phyloP scores from a whole-genome alignment of 2,329 filamentous ascomycete species.

The Colletotrichum sojae region DNA sequence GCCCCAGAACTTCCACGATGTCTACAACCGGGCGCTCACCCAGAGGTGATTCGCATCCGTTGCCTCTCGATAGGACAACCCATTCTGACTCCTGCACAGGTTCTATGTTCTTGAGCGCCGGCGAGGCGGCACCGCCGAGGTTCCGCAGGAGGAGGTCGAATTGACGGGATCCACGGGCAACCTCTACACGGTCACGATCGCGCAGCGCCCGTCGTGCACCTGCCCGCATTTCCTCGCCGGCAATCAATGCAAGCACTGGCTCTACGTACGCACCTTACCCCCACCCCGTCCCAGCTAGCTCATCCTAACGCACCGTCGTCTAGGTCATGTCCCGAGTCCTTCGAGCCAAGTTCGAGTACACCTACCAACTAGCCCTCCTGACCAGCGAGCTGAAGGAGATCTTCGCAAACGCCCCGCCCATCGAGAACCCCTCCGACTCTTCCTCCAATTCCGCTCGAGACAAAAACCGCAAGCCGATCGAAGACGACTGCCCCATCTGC shows the following conservation, averaged over 20 bases:
- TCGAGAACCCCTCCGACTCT: slow-evolving; percentile 52
- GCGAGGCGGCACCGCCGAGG: slow-evolving; percentile 51
- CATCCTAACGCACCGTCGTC: background rate
- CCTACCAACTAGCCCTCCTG: slow-evolving; percentile 75
- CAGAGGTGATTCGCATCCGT: slow-evolving; percentile 50
- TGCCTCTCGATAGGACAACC: slow-evolving; percentile 8
- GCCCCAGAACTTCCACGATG: slow-evolving; percentile 52
- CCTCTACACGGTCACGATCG: slow-evolving; percentile 71
- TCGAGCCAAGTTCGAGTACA: slow-evolving; percentile 66
- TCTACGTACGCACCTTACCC: slow-evolving; percentile 62
- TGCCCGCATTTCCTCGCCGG: slow-evolving; percentile 69
- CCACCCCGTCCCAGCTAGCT: background rate
- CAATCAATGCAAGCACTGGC: slow-evolving; percentile 75
- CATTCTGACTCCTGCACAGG: slow-evolving; percentile 31
- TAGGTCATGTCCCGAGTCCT: slow-evolving; percentile 72
- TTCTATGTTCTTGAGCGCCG: slow-evolving; percentile 63
- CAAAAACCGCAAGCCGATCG: slow-evolving; percentile 62
- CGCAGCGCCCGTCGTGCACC: slow-evolving; percentile 65
- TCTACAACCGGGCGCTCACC: slow-evolving; percentile 56
- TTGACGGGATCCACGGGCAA: slow-evolving; percentile 77
- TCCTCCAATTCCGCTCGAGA: slow-evolving; percentile 50
- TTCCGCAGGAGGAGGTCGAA: slow-evolving; percentile 67
- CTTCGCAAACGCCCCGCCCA: slow-evolving; percentile 67
- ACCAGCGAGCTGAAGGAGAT: slow-evolving; percentile 71
- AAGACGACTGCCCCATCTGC: slow-evolving; percentile 72